phyloP scores from a whole-genome alignment of 805 yeast genomes.

The Scheffersomyces coipomensis region DNA sequence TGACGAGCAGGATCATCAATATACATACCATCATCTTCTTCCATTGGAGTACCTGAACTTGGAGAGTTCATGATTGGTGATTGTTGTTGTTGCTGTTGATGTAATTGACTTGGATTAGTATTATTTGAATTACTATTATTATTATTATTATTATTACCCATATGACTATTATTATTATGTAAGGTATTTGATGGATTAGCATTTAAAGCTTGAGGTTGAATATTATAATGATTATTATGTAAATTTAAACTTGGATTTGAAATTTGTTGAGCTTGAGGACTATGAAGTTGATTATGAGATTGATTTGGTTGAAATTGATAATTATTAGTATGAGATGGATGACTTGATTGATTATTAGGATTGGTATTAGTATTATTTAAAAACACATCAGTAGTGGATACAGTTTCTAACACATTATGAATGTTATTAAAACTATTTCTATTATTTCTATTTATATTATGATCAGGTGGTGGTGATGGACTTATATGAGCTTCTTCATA shows the following conservation, averaged over 20 bases:
- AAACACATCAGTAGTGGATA: slow-evolving; percentile 90
- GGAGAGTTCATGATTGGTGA: slow-evolving; percentile 11
- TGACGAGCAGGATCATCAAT: slow-evolving; percentile 97
- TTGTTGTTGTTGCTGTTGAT: slow-evolving; percentile 16
- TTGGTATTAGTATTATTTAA: slow-evolving; percentile 44
- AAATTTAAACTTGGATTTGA: slow-evolving; percentile 1
- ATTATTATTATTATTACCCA: background rate
- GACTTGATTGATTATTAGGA: slow-evolving; percentile 11
- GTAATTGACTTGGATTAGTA: slow-evolving; percentile 2
- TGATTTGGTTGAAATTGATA: slow-evolving; percentile 6
- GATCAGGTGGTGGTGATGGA: slow-evolving; percentile 46
- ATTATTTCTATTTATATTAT: slow-evolving; percentile 27
- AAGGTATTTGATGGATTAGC: background rate
- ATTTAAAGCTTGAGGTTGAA: slow-evolving; percentile 1
- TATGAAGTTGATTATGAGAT: slow-evolving; percentile 5
- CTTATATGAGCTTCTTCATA: slow-evolving; percentile 94
- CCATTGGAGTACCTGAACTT: slow-evolving; percentile 36
- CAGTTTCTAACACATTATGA: slow-evolving; percentile 77
- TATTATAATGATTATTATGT: slow-evolving; percentile 1
- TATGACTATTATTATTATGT: background rate
- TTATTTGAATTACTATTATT: slow-evolving; percentile 1
- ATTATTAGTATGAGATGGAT: slow-evolving; percentile 5
- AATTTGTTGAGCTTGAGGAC: slow-evolving; percentile 5
- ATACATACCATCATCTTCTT: slow-evolving; percentile 69
- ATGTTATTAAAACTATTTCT: slow-evolving; percentile 39